Conservation (phyloP, 2,329 filamentous ascomycete species). For the Periconia sp. region DNA sequence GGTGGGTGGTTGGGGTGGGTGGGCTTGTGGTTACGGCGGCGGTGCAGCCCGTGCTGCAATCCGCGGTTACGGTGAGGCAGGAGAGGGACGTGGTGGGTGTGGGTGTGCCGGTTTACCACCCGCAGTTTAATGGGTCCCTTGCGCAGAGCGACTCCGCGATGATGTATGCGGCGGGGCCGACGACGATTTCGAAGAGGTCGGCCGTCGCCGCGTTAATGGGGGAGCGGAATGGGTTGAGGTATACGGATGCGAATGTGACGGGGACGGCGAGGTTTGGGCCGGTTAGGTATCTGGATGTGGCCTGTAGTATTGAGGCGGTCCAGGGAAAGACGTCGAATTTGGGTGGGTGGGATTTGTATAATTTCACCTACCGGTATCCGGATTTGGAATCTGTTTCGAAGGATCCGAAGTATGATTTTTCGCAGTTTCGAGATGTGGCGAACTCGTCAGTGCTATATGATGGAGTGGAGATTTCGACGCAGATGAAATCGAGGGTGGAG, state of each 20-base stretch:
- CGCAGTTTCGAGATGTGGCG: neutral
- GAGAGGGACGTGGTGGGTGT: no score
- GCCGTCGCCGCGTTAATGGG: conserved; percentile 1
- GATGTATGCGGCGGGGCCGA: neutral
- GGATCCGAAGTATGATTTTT: no score
- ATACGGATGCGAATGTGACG: conserved; percentile 1
- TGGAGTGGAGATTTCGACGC: no score
- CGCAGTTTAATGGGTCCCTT: no score
- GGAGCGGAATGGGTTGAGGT: neutral
- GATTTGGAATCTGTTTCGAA: neutral
- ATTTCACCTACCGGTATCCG: conserved; percentile 3
- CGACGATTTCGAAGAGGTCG: conserved; percentile 1
- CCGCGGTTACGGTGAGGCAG: no score
- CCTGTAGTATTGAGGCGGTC: conserved; percentile 1
- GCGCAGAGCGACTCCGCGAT: no score
- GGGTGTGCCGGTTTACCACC: no score
- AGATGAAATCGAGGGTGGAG: neutral
- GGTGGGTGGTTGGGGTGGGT: no score
- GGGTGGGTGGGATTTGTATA: conserved; percentile 1
- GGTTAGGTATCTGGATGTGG: conserved; percentile 1
- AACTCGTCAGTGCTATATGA: neutral
- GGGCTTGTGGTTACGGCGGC: no score
- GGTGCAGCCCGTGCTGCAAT: no score
- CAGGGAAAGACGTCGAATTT: neutral
- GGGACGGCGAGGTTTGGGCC: neutral